Percentiles rank a stretch among this genome's conserved stretches.
Conservation (phyloP, 257 asterid genomes). For the Rubia yunnanensis region DNA sequence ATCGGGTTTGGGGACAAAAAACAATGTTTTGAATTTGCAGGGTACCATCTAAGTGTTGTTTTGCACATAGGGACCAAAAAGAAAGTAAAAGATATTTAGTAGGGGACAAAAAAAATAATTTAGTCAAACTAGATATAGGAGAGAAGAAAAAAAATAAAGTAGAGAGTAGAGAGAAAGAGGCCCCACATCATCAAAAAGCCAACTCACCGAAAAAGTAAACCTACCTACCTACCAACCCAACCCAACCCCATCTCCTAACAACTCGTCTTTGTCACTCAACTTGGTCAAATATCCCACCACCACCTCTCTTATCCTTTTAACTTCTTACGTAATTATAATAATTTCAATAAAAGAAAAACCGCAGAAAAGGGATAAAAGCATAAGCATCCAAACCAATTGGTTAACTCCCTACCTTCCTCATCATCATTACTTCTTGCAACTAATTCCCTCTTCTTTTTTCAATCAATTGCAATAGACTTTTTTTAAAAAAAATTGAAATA, state of each 20-base stretch:
- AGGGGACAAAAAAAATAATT: too few species aligned
- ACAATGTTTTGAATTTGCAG: too few species aligned
- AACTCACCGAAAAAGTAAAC: constrained; percentile 48
- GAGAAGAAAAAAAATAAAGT: background rate
- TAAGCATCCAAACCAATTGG: constrained; percentile 4
- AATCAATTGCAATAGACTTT: background rate
- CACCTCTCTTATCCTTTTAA: background rate
- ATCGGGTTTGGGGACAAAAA: too few species aligned
- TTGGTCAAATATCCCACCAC: constrained; percentile 33
- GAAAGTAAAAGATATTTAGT: too few species aligned
- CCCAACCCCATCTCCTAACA: constrained; percentile 39
- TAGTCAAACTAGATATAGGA: too few species aligned
- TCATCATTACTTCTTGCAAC: background rate
- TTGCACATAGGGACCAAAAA: too few species aligned
- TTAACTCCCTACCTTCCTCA: constrained; percentile 1
- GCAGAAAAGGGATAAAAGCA: background rate
- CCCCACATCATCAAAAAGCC: constrained; percentile 33
- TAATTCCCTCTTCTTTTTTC: background rate
- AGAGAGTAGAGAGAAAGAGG: constrained; percentile 4
- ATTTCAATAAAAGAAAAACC: background rate
- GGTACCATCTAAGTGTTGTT: too few species aligned
- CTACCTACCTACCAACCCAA: constrained; percentile 76
- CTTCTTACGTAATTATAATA: background rate
- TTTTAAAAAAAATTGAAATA: too few species aligned
- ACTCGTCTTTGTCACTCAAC: constrained; percentile 63